Conservation (phyloP, 2,329 filamentous ascomycete species). For the Diaporthe vexans region DNA sequence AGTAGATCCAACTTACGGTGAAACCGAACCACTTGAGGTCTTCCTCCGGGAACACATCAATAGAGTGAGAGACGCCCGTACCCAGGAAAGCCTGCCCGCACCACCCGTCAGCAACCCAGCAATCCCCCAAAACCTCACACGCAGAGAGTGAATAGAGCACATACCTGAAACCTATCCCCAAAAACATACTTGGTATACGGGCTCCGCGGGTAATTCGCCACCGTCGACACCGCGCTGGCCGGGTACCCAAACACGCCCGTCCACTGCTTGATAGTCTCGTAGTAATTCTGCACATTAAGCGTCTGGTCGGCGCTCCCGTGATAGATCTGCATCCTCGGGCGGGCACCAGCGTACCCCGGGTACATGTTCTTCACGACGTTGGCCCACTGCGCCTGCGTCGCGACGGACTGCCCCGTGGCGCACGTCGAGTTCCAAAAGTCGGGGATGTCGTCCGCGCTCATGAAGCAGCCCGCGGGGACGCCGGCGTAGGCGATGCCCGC, state of each 20-base stretch:
- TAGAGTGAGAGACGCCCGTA: not conserved
- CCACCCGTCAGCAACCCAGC: not conserved
- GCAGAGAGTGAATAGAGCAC: too few relatives aligned
- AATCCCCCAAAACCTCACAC: too few relatives aligned
- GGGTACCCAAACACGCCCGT: conserved; percentile 60
- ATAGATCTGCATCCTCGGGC: conserved; percentile 70
- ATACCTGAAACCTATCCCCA: conserved; percentile 6
- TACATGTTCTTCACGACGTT: conserved; percentile 61
- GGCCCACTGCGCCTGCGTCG: conserved; percentile 63
- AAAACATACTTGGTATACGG: conserved; percentile 9
- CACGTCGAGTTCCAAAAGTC: conserved; percentile 66
- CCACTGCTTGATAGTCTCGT: conserved; percentile 71
- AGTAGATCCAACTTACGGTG: not conserved
- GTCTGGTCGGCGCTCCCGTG: conserved; percentile 67
- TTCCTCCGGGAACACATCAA: conserved; percentile 19
- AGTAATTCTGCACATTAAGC: conserved; percentile 66
- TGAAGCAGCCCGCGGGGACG: conserved; percentile 60
- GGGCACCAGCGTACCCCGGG: conserved; percentile 62
- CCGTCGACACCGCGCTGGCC: not conserved
- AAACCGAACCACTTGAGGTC: conserved; percentile 17
- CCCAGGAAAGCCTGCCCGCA: not conserved
- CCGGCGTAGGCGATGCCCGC: conserved; percentile 61
- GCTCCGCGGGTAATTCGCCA: not conserved
- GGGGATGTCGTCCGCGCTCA: conserved; percentile 53
- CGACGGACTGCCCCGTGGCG: conserved; percentile 59